Evolutionary conservation across 208 protist species (phyloP), one percentile per base, ranked within the genome.

Genomic region (Trypanosomatidae sp.): DNA sequence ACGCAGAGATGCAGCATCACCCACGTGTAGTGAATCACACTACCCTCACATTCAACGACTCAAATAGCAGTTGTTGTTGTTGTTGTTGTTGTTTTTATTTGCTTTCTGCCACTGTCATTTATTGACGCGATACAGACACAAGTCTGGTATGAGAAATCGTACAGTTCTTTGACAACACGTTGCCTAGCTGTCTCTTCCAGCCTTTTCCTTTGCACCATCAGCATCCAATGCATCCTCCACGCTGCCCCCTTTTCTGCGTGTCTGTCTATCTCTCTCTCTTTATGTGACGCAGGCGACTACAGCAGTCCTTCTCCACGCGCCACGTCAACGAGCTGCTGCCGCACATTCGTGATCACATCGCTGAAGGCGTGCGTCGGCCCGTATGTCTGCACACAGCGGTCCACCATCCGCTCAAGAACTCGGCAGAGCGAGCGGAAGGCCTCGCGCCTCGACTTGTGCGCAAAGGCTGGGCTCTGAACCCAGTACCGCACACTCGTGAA

Each of bases 381-480:
- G 66, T 97, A 92, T 66, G 74, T 83, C 39, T 76, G 53, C 62
- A 97, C 89, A 68, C 92, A 97, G 53, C 69, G 72, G 73, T 97
- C 88, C 65, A 92, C 92, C 88, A 97, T 97, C 17, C 80, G 75
- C 76, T 97, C 90, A 55, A 97, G 74, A 22, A 89, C 81, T 12
- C 81, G 73, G 12, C 88, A 81, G 17, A 97, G 62, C 44, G 90
- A 83, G 15, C 84, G 74, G 66, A 92, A 97, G 6, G 89, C 88
- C 44, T 79, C 88, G 12, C 87, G 84, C 17, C 77, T 78, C 13
- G 83, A 83, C 64, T 94, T 95, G 28, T 50, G 59, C 22, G 73
- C 74, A 74, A 97, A 97, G 22, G 47, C 55, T 5, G 53, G 33
- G 41, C 85, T 78, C 28, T 52, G 41, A 25, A 97, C 60, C 87